These are phyloP conservation scores for Bromus sterilis DNA, from an alignment of 176 grass and related monocot species.

Conservation along the genomic window DNA sequence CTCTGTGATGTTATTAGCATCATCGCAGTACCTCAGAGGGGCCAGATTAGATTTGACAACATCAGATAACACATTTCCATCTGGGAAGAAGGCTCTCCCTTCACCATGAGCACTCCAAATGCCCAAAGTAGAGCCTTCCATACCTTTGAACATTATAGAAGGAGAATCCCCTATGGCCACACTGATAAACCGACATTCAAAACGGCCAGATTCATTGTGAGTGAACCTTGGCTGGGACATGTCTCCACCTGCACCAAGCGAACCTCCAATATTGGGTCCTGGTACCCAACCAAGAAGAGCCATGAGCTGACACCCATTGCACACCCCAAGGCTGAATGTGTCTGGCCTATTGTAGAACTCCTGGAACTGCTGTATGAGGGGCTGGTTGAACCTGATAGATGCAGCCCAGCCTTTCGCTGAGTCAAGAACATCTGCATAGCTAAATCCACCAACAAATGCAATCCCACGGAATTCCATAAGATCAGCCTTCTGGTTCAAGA, in stretches of 20 bases:
- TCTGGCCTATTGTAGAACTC: conserved; percentile 69
- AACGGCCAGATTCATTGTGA: conserved; percentile 86
- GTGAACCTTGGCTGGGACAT: conserved; percentile 88
- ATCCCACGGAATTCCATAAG: conserved; percentile 57
- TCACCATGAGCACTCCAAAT: conserved; percentile 85
- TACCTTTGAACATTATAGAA: conserved; percentile 87
- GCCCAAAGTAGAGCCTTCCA: conserved; percentile 79
- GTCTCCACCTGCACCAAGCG: conserved; percentile 55
- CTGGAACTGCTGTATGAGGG: conserved; percentile 74
- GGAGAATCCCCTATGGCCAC: conserved; percentile 62
- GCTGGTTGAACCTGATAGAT: conserved; percentile 79
- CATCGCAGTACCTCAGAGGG: conserved; percentile 72
- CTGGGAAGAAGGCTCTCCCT: conserved; percentile 75
- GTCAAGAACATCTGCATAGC: conserved; percentile 85
- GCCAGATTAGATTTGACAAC: conserved; percentile 58
- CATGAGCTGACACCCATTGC: conserved; percentile 94
- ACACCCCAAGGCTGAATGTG: conserved; percentile 94
- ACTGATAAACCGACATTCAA: conserved; percentile 75
- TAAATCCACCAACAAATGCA: conserved; percentile 94
- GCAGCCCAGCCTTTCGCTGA: conserved; percentile 93
- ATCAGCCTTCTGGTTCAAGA: conserved; percentile 44
- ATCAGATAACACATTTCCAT: conserved; percentile 43
- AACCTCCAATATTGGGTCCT: conserved; percentile 47
- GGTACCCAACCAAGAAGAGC: conserved; percentile 98
- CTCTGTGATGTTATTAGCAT: conserved; percentile 57